Base-by-base conservation (phyloP, 176 grass and related monocot species). In the Triticum turgidum region DNA sequence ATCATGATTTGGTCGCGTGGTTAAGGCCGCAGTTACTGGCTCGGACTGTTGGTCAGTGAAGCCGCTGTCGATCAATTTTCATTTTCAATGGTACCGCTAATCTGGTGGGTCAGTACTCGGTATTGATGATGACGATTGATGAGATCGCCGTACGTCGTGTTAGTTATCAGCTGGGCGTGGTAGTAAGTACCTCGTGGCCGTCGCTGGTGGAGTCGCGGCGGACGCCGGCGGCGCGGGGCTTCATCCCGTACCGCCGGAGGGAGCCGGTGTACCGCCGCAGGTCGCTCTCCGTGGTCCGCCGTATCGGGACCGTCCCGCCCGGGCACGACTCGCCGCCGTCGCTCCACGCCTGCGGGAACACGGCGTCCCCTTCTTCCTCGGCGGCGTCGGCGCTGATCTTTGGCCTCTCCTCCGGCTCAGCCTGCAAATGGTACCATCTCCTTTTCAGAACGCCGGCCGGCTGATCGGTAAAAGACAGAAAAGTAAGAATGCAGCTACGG, bases 201-300 rank as follows among this genome's bases (percentile, higher is more conserved):
- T 67, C 82, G 84, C 88, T 92, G 37, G 90, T 94, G 22, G 94
- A 97, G 87, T 97, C 94, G 61, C 94, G 94, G 14, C 92, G 88
- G 10, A 85, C 61, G 77, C 25, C 39, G 71, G 66, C 61, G 33
- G 39, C 80, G 41, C 67, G 85, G 58, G 85, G 21, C 85, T 97
- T 97, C 94, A 84, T 94, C 6, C 88, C 95, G 82, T 92, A 97
- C 66, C 92, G 89, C 18, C 37, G 5, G 34, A 88, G 62, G 12
- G 92, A 94, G 80, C 78, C 83, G 11, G 88, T 24, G 74, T 77
- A 34, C 33, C 92, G 79, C 34, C 84, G 73, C 47, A 97, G 27
- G 69, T 94, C 92, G n/a, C 71, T 41, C 77, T 77, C 54, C 80
- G 75, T 91, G 25, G 92, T 94, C 44, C 86, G 81, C 77, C 95